A percentile compares a stretch with the other conserved stretches of the same genome.
phyloP scores from a whole-genome alignment of 176 grass and related monocot species.

The Bromus sterilis region DNA sequence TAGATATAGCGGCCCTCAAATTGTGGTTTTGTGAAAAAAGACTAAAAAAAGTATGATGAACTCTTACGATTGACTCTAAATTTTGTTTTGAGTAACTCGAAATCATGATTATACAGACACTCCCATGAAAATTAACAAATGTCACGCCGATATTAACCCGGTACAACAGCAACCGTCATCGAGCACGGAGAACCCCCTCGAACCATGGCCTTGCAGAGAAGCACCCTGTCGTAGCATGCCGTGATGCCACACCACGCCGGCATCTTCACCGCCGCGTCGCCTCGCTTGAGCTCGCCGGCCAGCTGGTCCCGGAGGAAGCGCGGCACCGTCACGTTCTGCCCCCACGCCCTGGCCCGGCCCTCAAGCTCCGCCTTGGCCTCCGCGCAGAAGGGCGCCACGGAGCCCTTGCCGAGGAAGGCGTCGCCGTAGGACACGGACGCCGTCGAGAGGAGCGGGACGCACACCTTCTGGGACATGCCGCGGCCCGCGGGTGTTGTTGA shows the following conservation, averaged over 20 bases:
- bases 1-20: too few relatives aligned
- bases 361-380: not conserved
- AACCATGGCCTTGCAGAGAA: not conserved
- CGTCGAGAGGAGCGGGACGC: not conserved
- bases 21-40: too few relatives aligned
- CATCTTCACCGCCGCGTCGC: not conserved
- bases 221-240: not conserved
- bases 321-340: slow-evolving; percentile 10
- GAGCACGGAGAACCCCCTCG: not conserved
- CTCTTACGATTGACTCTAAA: too few relatives aligned
- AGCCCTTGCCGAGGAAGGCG: slow-evolving; percentile 9
- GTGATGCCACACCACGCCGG: not conserved
- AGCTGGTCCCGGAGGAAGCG: slow-evolving; percentile 3
- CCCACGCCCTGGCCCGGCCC: not conserved
- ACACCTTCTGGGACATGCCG: not conserved
- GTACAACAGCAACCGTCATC: not conserved
- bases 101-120: too few relatives aligned
- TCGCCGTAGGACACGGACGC: not conserved
- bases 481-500: not conserved
- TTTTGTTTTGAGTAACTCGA: too few relatives aligned
- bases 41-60: too few relatives aligned
- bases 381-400: not conserved
- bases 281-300: not conserved
- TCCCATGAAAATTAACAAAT: not conserved
- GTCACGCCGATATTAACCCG: not conserved